Conservation (phyloP, 2,329 filamentous ascomycete genomes). For the Truncatella angustata region DNA sequence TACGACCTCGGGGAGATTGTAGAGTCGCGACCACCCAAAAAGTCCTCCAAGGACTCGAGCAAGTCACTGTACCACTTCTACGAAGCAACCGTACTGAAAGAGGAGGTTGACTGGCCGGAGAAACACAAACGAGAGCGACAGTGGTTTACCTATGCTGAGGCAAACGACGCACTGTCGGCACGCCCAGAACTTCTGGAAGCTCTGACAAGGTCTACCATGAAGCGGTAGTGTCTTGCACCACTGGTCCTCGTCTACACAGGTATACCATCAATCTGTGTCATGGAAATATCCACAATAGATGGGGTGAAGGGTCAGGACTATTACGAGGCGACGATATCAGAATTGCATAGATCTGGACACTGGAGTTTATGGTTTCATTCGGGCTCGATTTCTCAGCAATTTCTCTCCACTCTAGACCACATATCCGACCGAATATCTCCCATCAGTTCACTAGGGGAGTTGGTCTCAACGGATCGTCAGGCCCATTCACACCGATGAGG, state of each 20-base stretch:
- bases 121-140: conserved; percentile 84
- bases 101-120: conserved; percentile 90
- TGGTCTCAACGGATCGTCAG: background rate
- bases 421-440: background rate
- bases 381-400: conserved; percentile 16
- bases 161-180: conserved; percentile 71
- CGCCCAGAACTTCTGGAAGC: conserved; percentile 89
- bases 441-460: too few relatives aligned
- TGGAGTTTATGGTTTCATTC: conserved; percentile 24
- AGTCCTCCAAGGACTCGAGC: conserved; percentile 59
- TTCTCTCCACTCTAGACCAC: conserved; percentile 11
- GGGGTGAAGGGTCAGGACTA: too few relatives aligned
- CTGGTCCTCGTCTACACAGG: too few relatives aligned
- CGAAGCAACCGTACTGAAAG: conserved; percentile 82
- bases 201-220: conserved; percentile 75
- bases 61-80: conserved; percentile 75
- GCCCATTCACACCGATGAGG: background rate
- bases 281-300: too few relatives aligned
- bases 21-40: conserved; percentile 80
- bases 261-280: too few relatives aligned
- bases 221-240: conserved; percentile 35
- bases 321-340: too few relatives aligned
- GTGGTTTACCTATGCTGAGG: conserved; percentile 86
- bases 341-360: conserved; percentile 30
- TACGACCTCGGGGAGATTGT: conserved; percentile 83